Percentiles rank a stretch among this genome's conserved stretches.
phyloP scores from a whole-genome alignment of 495 filamentous ascomycete species.

The Daldinia vernicosa region DNA sequence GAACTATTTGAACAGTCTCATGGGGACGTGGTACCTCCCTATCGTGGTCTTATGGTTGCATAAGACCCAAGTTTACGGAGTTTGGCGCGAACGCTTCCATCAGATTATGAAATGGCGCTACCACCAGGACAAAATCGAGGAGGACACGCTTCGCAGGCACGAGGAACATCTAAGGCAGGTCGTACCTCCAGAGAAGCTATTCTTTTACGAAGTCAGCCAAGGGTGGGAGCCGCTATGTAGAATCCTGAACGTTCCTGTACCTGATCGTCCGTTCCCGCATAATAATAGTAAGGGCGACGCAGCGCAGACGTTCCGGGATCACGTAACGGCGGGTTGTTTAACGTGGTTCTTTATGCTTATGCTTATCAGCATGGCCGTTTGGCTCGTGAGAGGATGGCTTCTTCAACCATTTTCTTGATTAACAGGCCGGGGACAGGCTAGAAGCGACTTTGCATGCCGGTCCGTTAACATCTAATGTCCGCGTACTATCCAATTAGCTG shows the following conservation, averaged over 20 bases:
- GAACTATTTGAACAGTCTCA: constrained; percentile 41
- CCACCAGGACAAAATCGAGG: constrained; percentile 42
- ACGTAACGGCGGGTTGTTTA: constrained; percentile 36
- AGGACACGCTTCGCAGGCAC: constrained; percentile 48
- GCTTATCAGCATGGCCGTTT: constrained; percentile 35
- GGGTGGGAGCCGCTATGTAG: constrained; percentile 54
- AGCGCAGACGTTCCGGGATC: constrained; percentile 39
- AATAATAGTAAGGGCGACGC: constrained; percentile 48
- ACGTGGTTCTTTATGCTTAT: constrained; percentile 44
- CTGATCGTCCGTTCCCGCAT: constrained; percentile 50
- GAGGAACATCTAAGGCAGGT: constrained; percentile 48
- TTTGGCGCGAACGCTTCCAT: constrained; percentile 45
- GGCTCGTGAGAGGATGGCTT: constrained; percentile 32
- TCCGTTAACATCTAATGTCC: neutral
- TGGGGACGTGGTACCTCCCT: constrained; percentile 48
- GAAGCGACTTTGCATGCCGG: neutral
- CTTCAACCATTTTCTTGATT: constrained; percentile 20
- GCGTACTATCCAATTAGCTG: neutral
- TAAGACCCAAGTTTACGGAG: constrained; percentile 43
- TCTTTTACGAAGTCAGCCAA: constrained; percentile 57
- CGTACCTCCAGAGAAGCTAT: constrained; percentile 51
- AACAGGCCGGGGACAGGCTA: neutral
- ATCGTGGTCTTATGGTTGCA: constrained; percentile 45
- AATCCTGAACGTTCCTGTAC: constrained; percentile 50
- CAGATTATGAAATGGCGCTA: constrained; percentile 46